These are phyloP conservation scores for Trametes sp. DNA, from an alignment of 1,284 basidiomycete genomes.

Conservation along the genomic window DNA sequence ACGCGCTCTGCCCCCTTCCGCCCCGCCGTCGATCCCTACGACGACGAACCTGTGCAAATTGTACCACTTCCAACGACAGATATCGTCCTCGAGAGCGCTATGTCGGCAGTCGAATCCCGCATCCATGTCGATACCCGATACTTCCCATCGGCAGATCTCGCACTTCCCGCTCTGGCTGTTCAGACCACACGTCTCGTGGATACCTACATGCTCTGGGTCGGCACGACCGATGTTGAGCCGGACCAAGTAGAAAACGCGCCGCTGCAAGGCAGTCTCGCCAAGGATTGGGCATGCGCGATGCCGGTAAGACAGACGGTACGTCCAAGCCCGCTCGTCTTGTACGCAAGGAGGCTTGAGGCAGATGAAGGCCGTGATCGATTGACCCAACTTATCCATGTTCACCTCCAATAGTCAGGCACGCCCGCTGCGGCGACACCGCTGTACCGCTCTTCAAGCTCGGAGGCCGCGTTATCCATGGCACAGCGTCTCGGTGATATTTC, in stretches of 20 bases:
- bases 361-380: conserved; percentile 13
- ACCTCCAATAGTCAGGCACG: conserved; percentile 44
- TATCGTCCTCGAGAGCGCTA: neutral
- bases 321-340: conserved; percentile 10
- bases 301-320: conserved; percentile 56
- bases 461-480: conserved; percentile 76
- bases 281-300: conserved; percentile 89
- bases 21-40: neutral
- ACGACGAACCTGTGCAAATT: neutral
- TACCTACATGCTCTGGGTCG: conserved; percentile 87
- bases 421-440: conserved; percentile 67
- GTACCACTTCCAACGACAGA: too few relatives aligned
- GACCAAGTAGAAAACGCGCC: conserved; percentile 59
- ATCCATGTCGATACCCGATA: conserved; percentile 51
- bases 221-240: conserved; percentile 57
- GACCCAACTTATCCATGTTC: conserved; percentile 15
- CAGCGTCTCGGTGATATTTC: conserved; percentile 74
- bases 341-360: neutral
- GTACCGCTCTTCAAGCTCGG: conserved; percentile 69
- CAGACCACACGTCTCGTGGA: conserved; percentile 74
- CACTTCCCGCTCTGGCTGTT: conserved; percentile 67
- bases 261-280: conserved; percentile 63
- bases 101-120: conserved; percentile 18
- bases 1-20: neutral
- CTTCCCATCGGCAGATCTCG: conserved; percentile 53